Percentiles rank a stretch among this genome's conserved stretches.
Conservation (phyloP, 352 stramenopile genomes). For the Globisporangium cederbergense region DNA sequence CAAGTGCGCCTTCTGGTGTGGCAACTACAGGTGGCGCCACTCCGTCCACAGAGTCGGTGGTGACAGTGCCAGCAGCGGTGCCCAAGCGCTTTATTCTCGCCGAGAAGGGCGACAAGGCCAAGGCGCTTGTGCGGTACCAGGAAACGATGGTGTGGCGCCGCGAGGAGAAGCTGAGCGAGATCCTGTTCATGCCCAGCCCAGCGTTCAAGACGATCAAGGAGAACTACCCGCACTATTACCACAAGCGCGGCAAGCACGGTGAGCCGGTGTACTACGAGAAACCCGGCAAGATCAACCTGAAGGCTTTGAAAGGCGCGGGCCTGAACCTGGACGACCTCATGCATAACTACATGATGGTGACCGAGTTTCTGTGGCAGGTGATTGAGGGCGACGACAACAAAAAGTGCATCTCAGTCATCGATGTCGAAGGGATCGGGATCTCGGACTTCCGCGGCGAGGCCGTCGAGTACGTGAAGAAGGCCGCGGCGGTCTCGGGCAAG, state of each 20-base stretch:
- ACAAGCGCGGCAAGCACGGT: constrained; percentile 75
- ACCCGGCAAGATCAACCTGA: constrained; percentile 83
- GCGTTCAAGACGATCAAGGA: constrained; percentile 87
- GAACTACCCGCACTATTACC: constrained; percentile 91
- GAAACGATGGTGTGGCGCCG: constrained; percentile 75
- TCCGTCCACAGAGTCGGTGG: constrained; percentile 17
- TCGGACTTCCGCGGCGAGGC: constrained; percentile 84
- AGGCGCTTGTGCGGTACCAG: constrained; percentile 63
- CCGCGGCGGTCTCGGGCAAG: constrained; percentile 72
- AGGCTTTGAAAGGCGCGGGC: constrained; percentile 74
- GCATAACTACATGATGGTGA: constrained; percentile 86
- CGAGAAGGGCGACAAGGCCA: constrained; percentile 72
- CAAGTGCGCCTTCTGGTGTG: not conserved
- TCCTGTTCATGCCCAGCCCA: constrained; percentile 61
- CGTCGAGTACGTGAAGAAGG: constrained; percentile 82
- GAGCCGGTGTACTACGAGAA: constrained; percentile 89
- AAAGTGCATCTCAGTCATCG: constrained; percentile 83
- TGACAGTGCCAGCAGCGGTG: constrained; percentile 21
- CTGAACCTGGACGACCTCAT: constrained; percentile 78
- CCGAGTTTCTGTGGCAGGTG: constrained; percentile 83
- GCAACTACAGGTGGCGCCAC: not conserved
- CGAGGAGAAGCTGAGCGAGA: constrained; percentile 75
- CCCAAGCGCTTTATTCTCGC: constrained; percentile 69
- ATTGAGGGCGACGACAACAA: constrained; percentile 81
- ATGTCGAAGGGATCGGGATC: constrained; percentile 82